phyloP scores from a whole-genome alignment of 2,329 filamentous ascomycete genomes.

The Ustilaginoidea virens region DNA sequence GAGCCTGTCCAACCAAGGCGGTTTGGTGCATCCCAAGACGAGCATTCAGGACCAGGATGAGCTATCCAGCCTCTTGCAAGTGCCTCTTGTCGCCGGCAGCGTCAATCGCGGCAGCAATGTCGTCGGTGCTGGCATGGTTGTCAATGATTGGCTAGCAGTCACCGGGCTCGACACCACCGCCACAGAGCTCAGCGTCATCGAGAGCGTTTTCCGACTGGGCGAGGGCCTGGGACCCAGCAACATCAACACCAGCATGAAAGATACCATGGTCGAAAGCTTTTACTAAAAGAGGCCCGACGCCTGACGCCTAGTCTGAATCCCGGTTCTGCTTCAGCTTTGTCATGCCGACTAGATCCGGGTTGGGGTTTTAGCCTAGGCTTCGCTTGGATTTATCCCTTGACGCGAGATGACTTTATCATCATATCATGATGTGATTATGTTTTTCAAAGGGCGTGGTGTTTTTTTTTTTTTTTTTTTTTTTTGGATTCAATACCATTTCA shows the following conservation, averaged over 20 bases:
- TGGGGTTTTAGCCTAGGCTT: no score
- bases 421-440: no score
- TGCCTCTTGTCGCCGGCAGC: slow-evolving; percentile 84
- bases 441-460: no score
- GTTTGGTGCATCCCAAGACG: slow-evolving; percentile 94
- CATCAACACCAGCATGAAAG: slow-evolving; percentile 79
- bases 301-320: no score
- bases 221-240: slow-evolving; percentile 67
- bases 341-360: no score
- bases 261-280: slow-evolving; percentile 97
- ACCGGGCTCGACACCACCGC: slow-evolving; percentile 89
- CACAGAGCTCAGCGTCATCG: slow-evolving; percentile 92
- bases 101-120: slow-evolving; percentile 89
- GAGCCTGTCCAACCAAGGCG: slow-evolving; percentile 88
- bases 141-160: slow-evolving; percentile 85
- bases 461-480: no score
- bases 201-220: slow-evolving; percentile 88
- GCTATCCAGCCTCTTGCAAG: slow-evolving; percentile 80
- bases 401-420: no score
- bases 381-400: no score
- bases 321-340: slow-evolving; percentile 5
- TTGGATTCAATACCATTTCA: no score
- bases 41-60: slow-evolving; percentile 97
- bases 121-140: slow-evolving; percentile 56
- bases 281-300: slow-evolving; percentile 62